Conservation (phyloP, 2,329 filamentous ascomycete species). For the Onygena corvina region DNA sequence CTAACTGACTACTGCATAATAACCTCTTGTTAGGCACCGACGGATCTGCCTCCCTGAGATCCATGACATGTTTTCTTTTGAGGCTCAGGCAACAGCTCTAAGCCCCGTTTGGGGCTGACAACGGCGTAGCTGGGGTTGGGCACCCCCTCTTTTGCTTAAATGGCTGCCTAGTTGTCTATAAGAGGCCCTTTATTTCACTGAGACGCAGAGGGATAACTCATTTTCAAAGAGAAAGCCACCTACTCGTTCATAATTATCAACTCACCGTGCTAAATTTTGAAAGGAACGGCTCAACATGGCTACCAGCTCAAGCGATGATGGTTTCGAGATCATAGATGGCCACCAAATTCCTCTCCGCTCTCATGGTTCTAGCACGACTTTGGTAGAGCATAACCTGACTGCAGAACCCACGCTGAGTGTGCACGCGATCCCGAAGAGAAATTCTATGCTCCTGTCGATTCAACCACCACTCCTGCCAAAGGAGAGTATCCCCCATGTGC, state of each 20-base stretch:
- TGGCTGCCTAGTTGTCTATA: conserved; percentile 5
- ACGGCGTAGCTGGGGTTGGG: neutral
- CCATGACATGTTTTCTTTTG: too few species aligned
- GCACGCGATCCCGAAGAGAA: conserved; percentile 8
- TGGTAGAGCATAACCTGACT: neutral
- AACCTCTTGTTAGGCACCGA: too few species aligned
- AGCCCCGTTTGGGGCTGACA: neutral
- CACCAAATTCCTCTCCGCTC: neutral
- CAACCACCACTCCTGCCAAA: conserved; percentile 17
- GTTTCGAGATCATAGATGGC: conserved; percentile 1
- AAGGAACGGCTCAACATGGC: neutral
- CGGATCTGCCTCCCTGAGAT: too few species aligned
- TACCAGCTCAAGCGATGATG: conserved; percentile 2
- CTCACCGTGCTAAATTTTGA: neutral
- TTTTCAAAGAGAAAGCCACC: too few species aligned
- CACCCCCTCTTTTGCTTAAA: neutral
- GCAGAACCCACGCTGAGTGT: neutral
- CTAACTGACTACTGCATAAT: too few species aligned
- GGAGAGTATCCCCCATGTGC: conserved; percentile 25
- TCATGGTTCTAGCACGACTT: neutral
- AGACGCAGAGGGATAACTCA: too few species aligned
- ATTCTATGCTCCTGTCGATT: conserved; percentile 18
- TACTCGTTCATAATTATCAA: too few species aligned
- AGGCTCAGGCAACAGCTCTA: neutral
- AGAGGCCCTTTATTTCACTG: too few species aligned